Evolutionary conservation across 2,329 filamentous ascomycete species (phyloP), one percentile per base, ranked within the genome.

Genomic region (Cryphonectria parasitica): DNA sequence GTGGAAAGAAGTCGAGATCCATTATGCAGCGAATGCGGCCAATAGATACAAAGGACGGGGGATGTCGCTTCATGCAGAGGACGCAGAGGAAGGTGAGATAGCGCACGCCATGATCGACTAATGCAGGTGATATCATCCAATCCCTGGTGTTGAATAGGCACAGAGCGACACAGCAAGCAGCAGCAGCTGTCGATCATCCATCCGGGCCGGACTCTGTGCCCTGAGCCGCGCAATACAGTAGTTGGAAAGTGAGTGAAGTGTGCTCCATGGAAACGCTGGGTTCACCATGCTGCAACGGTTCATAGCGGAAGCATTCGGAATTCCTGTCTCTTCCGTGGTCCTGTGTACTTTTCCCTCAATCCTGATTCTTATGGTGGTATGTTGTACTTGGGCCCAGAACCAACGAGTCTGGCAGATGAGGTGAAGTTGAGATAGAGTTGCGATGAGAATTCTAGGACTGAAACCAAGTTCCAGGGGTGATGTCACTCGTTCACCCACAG

Each of bases 11-110:
- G 63, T 67, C 66, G 69, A 69, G 71, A 45, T 61, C 67, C 58
- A 71, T 58, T 39, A 64, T 71, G 71, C 71, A 72, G 69, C 49
- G 25, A 22, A 56, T 39, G 41, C 60, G 60, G 54, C 71, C 71
- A 72, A 71, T 71, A 39, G 52, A 66, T 58, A 54, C 15, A 39
- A 15, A n/a, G 19, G 22, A 22, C 45, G 22, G 45, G 34, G 52
- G 36, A 66, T 41, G 52, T 58, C 41, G 67, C 41, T 67, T 43
- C 63, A 69, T 71, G 71, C 69, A 71, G 67, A 60, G 52, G 49
- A 28, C 64, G 66, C 58, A 60, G 62, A 66, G 56, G 45, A 63
- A 63, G 64, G 64, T 66, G 69, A 64, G 52, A 41, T 49, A n/a
- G 45, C 64, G 22, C 64, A 11, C 49, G 22, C 25, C 49, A 31